Base-by-base conservation (phyloP, 1,284 basidiomycete genomes). In the Amylostereum chailletii region DNA sequence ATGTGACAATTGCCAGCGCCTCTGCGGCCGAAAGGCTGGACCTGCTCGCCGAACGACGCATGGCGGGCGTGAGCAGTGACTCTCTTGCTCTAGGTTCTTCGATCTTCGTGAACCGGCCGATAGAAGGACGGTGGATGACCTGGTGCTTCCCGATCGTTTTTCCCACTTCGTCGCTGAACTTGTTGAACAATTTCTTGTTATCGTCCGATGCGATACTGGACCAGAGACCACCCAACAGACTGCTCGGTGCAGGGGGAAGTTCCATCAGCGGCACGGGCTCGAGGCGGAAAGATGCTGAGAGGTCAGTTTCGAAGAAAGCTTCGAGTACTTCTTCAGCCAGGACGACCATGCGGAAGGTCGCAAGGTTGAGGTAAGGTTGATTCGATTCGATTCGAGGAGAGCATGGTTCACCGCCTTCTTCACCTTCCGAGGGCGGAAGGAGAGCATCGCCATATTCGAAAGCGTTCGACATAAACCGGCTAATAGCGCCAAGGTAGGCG, bases 331-430 rank as follows among this genome's bases (percentile, higher is more conserved):
- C 93, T 58, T 97, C 94, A 1, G 94, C 93, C 5, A 97, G 75
- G 3, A 97, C 88, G 41, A 96, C 94, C 94, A 97, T 97, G 9
- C 94, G 84, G 79, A 97, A 97, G 81, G 88, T 90, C 43, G 86
- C 84, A 34, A 89, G 76, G 62, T 88, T 93, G 47, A 94, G 81
- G 63, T 94, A 94, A 3, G 91, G 91, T 57, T 88, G 82, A 63
- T 94, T 93, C 32, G 79, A 77, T 53, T 74, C 79, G 52, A 72
- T 72, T 52, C 70, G 72, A 41, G 71, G 52, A 2, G 44, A 7
- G 11, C 43, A 72, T 34, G 62, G 70, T 55, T 65, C 64, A 7
- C 75, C 72, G 39, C 73, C 74, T 7, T 71, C 71, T 4, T 62
- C 56, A 58, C 61, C 65, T 62, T 67, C 69, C 71, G 68, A 61